Evolutionary conservation across 768 basidiomycete species (phyloP).

Genomic region (Coprinopsis sp.): DNA sequence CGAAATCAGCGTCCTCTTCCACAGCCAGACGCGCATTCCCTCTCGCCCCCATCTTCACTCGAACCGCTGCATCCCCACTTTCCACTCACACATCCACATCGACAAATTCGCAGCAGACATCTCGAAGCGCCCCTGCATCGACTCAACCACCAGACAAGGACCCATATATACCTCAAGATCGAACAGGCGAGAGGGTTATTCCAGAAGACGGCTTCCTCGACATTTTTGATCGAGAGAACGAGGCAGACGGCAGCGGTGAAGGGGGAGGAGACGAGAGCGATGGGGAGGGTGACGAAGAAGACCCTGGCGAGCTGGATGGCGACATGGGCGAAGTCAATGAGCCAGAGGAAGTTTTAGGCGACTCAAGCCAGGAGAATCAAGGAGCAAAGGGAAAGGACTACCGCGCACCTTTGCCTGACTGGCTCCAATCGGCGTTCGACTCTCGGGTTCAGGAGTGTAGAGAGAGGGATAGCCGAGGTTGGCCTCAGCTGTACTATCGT

Average conservation of each 20-base stretch:
- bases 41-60: no score
- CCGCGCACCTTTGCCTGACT: slow-evolving; percentile 11
- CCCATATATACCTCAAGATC: no score
- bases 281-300: slow-evolving; percentile 6
- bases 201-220: no score
- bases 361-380: background rate
- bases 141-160: no score
- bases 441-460: slow-evolving; percentile 1
- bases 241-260: background rate
- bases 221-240: background rate
- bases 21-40: no score
- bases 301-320: background rate
- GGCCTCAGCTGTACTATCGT: slow-evolving; percentile 9
- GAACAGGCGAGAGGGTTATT: no score
- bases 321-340: slow-evolving; percentile 2
- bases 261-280: background rate
- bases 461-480: background rate
- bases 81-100: no score
- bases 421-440: slow-evolving; percentile 6
- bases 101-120: no score
- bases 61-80: no score
- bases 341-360: background rate
- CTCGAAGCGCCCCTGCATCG: no score
- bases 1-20: no score
- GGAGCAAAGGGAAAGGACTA: background rate